These are phyloP conservation scores for Sporothrix protearum DNA, from an alignment of 2,329 filamentous ascomycete species.

Conservation along the genomic window DNA sequence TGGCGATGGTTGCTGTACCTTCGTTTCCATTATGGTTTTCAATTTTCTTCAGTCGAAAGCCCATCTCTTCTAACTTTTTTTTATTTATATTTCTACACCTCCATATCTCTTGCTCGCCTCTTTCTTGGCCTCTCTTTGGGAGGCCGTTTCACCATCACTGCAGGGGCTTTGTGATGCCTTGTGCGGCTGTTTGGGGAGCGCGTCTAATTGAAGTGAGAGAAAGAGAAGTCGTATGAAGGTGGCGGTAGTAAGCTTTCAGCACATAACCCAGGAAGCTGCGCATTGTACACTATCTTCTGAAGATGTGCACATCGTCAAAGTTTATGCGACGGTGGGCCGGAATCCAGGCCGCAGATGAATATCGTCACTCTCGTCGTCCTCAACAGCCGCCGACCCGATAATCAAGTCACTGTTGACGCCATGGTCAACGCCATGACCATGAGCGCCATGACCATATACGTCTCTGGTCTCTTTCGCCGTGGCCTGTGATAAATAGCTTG, in stretches of 20 bases:
- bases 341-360: not conserved
- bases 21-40: not conserved
- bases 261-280: too few relatives aligned
- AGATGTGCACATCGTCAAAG: too few relatives aligned
- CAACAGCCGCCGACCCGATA: slow-evolving; percentile 8
- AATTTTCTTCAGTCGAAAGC: too few relatives aligned
- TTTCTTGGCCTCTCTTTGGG: not conserved
- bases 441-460: too few relatives aligned
- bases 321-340: too few relatives aligned
- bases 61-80: too few relatives aligned
- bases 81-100: too few relatives aligned
- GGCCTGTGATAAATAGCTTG: not conserved
- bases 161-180: not conserved
- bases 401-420: not conserved
- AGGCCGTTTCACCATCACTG: not conserved
- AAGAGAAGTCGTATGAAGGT: not conserved
- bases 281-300: too few relatives aligned
- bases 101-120: too few relatives aligned
- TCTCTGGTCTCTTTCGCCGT: too few relatives aligned
- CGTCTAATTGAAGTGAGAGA: not conserved
- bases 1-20: not conserved
- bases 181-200: slow-evolving; percentile 1
- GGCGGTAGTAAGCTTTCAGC: too few relatives aligned
- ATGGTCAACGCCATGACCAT: not conserved
- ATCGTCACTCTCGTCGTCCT: not conserved